Conservation (phyloP, 1,139 yeast genomes). For the Yamadazyma triangularis region DNA sequence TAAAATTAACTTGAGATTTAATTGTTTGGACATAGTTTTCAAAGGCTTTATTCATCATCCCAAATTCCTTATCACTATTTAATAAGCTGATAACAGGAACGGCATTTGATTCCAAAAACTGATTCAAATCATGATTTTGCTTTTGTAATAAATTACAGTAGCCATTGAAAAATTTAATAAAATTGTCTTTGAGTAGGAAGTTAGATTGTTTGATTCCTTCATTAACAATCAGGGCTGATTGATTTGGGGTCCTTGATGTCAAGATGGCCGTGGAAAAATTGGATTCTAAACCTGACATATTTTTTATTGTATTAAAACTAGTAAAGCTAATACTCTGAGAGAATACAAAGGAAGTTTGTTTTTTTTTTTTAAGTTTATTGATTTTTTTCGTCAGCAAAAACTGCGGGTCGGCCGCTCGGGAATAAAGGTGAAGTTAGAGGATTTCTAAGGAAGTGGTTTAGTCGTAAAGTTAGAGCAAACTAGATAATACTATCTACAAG, state of each 20-base stretch:
- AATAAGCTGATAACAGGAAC: conserved; percentile 14
- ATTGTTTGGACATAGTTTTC: conserved; percentile 49
- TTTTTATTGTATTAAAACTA: too few species aligned
- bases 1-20: conserved; percentile 48
- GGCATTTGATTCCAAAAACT: conserved; percentile 31
- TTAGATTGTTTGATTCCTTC: conserved; percentile 24
- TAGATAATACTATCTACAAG: too few species aligned
- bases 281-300: conserved; percentile 13
- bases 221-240: conserved; percentile 39
- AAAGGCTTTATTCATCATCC: conserved; percentile 56
- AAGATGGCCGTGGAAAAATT: conserved; percentile 37
- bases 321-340: too few species aligned
- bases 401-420: too few species aligned
- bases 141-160: conserved; percentile 46
- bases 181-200: conserved; percentile 21
- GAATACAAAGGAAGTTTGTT: too few species aligned
- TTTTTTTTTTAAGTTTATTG: too few species aligned
- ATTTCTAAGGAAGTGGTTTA: too few species aligned
- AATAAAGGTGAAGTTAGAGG: too few species aligned
- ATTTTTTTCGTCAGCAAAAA: too few species aligned
- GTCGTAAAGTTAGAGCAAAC: too few species aligned
- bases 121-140: conserved; percentile 48
- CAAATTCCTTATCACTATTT: conserved; percentile 41
- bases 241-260: conserved; percentile 40
- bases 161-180: conserved; percentile 53